Conservation (phyloP, 1,284 basidiomycete species). For the Vanrija pseudolonga region DNA sequence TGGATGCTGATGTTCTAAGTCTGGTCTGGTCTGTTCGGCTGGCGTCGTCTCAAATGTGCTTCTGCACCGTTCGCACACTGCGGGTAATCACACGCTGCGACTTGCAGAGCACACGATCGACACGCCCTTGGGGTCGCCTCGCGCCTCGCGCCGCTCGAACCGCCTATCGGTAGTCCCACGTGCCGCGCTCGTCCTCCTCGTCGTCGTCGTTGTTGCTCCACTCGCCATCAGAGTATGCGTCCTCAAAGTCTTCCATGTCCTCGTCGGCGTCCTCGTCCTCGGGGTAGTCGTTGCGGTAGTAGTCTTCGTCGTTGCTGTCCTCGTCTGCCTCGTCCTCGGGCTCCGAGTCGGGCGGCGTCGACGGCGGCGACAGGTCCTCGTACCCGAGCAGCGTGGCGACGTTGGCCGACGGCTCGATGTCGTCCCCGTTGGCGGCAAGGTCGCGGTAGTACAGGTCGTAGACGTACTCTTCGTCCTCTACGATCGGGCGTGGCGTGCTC, state of each 20-base stretch:
- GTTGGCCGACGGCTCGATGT: slow-evolving; percentile 1
- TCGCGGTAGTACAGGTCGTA: slow-evolving; percentile 51
- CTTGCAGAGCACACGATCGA: too few relatives aligned
- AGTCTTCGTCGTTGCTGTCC: slow-evolving; percentile 51
- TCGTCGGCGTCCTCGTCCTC: slow-evolving; percentile 50
- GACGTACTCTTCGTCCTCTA: slow-evolving; percentile 42
- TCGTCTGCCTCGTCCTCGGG: slow-evolving; percentile 51
- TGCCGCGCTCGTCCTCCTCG: slow-evolving; percentile 24
- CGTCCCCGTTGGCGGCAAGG: slow-evolving; percentile 11
- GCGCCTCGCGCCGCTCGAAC: background rate
- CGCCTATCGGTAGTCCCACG: slow-evolving; percentile 32
- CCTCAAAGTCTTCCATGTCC: slow-evolving; percentile 42
- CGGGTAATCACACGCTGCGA: too few relatives aligned
- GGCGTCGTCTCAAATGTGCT: too few relatives aligned
- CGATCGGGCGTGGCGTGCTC: background rate
- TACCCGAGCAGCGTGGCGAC: slow-evolving; percentile 33
- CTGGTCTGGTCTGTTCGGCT: too few relatives aligned
- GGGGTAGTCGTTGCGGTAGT: slow-evolving; percentile 50
- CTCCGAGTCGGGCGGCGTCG: slow-evolving; percentile 38
- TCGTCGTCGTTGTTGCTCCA: slow-evolving; percentile 26
- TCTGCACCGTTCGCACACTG: too few relatives aligned
- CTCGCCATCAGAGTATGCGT: slow-evolving; percentile 29
- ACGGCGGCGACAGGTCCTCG: slow-evolving; percentile 37
- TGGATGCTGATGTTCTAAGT: background rate
- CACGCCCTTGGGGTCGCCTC: background rate